phyloP scores from a whole-genome alignment of 208 protist genomes.

The Leishmania gerbilli region DNA sequence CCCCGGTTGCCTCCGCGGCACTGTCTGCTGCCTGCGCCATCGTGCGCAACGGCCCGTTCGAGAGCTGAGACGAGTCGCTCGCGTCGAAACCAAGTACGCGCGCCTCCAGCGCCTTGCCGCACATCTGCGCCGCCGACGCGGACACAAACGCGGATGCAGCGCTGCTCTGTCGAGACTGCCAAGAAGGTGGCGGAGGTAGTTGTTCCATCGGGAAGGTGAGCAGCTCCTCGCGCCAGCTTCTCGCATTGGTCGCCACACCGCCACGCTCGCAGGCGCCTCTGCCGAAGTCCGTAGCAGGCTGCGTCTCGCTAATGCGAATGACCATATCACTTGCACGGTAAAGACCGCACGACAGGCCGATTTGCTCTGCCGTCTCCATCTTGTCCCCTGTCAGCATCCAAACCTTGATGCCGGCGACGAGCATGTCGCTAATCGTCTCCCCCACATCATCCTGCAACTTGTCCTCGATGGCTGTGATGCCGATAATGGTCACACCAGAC shows the following conservation, averaged over 20 bases:
- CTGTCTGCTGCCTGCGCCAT: constrained; percentile 10
- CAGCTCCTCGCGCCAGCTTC: constrained; percentile 20
- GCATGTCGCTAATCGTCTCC: constrained; percentile 79
- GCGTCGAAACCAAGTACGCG: constrained; percentile 19
- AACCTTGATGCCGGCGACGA: constrained; percentile 86
- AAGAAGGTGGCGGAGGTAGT: constrained; percentile 1
- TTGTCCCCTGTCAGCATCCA: constrained; percentile 99
- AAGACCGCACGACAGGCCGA: constrained; percentile 83
- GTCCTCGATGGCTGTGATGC: constrained; percentile 97
- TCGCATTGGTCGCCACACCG: not conserved
- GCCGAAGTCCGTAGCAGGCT: not conserved
- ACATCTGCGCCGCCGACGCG: not conserved
- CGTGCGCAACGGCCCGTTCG: constrained; percentile 10
- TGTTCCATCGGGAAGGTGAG: constrained; percentile 17
- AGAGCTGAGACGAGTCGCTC: constrained; percentile 10
- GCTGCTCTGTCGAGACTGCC: not conserved
- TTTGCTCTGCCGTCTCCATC: constrained; percentile 97
- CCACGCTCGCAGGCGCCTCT: constrained; percentile 6
- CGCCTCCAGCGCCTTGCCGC: constrained; percentile 17
- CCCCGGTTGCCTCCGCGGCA: not conserved
- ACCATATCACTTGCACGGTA: constrained; percentile 55
- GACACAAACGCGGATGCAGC: not conserved
- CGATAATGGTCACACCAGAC: constrained; percentile 80
- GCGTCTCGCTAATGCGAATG: constrained; percentile 39
- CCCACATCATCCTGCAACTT: constrained; percentile 96